phyloP scores from a whole-genome alignment of 2,329 filamentous ascomycete species.

The Hirsutella thompsonii region DNA sequence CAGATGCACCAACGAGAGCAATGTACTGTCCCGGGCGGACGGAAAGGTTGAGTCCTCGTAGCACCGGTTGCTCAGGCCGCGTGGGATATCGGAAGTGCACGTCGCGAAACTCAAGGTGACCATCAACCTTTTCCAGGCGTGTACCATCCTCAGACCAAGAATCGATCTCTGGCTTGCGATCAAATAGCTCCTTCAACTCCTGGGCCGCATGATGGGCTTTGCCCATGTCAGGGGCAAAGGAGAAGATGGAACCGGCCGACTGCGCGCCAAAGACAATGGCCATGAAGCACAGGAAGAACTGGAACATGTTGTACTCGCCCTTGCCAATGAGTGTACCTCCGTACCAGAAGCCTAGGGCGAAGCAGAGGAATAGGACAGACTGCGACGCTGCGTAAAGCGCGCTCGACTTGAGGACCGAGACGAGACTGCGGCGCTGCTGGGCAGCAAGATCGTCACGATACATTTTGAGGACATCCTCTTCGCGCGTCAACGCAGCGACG shows the following conservation, averaged over 20 bases:
- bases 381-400: constrained; percentile 74
- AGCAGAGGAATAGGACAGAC: constrained; percentile 69
- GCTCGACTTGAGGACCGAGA: constrained; percentile 65
- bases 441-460: constrained; percentile 55
- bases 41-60: constrained; percentile 66
- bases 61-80: constrained; percentile 79
- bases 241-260: constrained; percentile 81
- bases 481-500: constrained; percentile 79
- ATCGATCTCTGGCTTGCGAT: constrained; percentile 71
- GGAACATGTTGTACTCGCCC: constrained; percentile 61
- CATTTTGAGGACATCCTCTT: constrained; percentile 61
- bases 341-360: constrained; percentile 89
- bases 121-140: constrained; percentile 50
- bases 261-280: constrained; percentile 85
- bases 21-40: constrained; percentile 72
- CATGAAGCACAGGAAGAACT: constrained; percentile 87
- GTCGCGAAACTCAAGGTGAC: constrained; percentile 75
- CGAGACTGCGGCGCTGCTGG: constrained; percentile 56
- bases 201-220: constrained; percentile 79
- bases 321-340: constrained; percentile 64
- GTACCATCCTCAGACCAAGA: constrained; percentile 63
- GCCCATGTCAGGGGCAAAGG: constrained; percentile 82
- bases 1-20: constrained; percentile 84
- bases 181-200: constrained; percentile 72
- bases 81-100: constrained; percentile 94